Evolutionary conservation across 169 alveolate species (phyloP).

Genomic region (Perkinsus olseni): DNA sequence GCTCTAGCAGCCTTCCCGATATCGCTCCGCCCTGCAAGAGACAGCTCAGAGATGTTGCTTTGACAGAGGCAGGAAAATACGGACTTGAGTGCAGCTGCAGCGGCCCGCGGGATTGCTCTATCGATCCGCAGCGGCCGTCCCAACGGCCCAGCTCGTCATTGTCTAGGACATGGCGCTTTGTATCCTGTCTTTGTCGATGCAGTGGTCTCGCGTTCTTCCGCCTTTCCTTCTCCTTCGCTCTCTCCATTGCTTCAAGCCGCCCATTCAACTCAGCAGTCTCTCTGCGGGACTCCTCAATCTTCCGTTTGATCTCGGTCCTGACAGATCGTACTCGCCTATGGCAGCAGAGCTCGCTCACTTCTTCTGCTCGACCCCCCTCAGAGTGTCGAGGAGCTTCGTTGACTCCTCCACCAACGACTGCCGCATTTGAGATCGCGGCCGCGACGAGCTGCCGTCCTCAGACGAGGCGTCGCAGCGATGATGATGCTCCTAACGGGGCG

Average conservation of each 20-base stretch:
- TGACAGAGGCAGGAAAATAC: too few species aligned
- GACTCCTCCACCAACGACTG: background rate
- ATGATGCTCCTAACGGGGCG: background rate
- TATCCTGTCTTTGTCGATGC: background rate
- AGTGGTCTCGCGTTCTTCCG: background rate
- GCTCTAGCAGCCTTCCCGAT: background rate
- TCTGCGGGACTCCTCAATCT: background rate
- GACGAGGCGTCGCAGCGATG: background rate
- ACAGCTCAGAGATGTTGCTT: too few species aligned
- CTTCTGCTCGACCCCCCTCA: background rate
- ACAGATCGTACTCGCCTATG: too few species aligned
- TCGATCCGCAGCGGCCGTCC: too few species aligned
- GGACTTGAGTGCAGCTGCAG: too few species aligned
- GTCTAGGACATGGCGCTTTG: too few species aligned
- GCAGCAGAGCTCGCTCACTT: background rate
- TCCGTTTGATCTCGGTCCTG: background rate
- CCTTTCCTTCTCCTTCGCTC: background rate
- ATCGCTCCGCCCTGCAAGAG: too few species aligned
- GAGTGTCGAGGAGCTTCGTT: background rate
- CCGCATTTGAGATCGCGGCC: background rate
- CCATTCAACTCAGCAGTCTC: background rate
- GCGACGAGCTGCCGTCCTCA: background rate
- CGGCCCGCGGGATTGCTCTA: too few species aligned
- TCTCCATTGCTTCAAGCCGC: background rate
- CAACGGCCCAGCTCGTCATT: too few species aligned